phyloP scores from a whole-genome alignment of 805 yeast species.

The Saccharomycopsis babjevae region DNA sequence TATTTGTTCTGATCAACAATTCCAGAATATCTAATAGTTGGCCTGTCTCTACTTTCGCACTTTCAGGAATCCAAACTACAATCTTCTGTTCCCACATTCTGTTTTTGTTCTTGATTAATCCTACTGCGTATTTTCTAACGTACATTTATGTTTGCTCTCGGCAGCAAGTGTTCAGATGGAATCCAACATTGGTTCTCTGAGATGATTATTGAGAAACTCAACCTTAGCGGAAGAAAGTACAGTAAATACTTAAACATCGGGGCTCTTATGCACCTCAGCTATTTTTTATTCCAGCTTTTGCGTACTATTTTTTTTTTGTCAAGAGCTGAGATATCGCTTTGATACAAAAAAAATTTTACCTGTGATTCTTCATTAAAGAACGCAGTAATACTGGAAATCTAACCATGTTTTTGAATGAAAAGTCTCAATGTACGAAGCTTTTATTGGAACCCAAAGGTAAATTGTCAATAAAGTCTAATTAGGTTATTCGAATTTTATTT shows the following conservation, averaged over 20 bases:
- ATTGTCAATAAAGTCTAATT: too few relatives aligned
- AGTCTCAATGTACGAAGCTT: not conserved
- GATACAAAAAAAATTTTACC: not conserved
- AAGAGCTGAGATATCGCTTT: not conserved
- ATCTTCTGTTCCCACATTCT: too few relatives aligned
- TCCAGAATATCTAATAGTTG: too few relatives aligned
- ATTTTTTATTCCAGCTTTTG: not conserved
- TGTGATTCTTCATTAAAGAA: not conserved
- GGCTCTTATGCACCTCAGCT: not conserved
- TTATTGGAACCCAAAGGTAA: not conserved
- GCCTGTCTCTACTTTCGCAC: too few relatives aligned
- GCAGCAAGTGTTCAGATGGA: too few relatives aligned
- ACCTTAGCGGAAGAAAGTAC: not conserved
- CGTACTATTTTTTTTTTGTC: not conserved
- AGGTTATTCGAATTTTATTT: not conserved
- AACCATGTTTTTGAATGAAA: not conserved
- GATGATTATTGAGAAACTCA: too few relatives aligned
- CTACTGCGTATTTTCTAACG: too few relatives aligned
- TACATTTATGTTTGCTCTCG: too few relatives aligned
- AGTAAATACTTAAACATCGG: not conserved
- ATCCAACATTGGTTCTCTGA: too few relatives aligned
- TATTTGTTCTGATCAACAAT: too few relatives aligned
- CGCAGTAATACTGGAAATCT: not conserved
- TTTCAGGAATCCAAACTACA: too few relatives aligned
- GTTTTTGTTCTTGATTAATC: too few relatives aligned